A percentile compares a stretch with the other conserved stretches of the same genome.
phyloP scores from a whole-genome alignment of 805 yeast species.

The Spathaspora gorwiae region DNA sequence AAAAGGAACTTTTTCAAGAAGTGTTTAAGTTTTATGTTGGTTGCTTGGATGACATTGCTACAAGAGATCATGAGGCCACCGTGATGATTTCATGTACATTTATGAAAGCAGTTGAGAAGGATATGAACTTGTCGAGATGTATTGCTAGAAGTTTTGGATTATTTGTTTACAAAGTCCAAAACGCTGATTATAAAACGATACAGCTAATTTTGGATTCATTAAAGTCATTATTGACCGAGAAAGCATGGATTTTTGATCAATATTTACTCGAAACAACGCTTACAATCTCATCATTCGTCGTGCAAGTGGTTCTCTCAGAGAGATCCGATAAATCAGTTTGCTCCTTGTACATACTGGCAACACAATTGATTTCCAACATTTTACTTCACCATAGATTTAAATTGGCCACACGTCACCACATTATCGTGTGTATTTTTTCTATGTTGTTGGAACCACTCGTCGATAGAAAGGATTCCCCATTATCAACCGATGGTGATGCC shows the following conservation, averaged over 20 bases:
- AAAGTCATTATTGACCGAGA: slow-evolving; percentile 39
- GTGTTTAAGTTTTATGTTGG: slow-evolving; percentile 11
- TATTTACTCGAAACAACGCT: slow-evolving; percentile 57
- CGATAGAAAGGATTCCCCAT: slow-evolving; percentile 10
- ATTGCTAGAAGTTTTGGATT: slow-evolving; percentile 8
- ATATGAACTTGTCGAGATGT: neutral
- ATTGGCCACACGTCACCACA: slow-evolving; percentile 68
- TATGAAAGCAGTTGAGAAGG: slow-evolving; percentile 11
- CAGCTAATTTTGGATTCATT: slow-evolving; percentile 19
- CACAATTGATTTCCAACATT: slow-evolving; percentile 54
- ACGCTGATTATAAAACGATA: slow-evolving; percentile 6
- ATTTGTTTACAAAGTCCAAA: slow-evolving; percentile 19
- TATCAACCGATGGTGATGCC: slow-evolving; percentile 18
- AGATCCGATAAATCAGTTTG: slow-evolving; percentile 9
- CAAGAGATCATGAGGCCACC: slow-evolving; percentile 5
- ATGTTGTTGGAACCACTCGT: slow-evolving; percentile 46
- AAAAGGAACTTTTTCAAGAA: slow-evolving; percentile 8
- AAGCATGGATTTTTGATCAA: slow-evolving; percentile 60
- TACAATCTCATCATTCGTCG: slow-evolving; percentile 25
- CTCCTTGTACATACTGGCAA: slow-evolving; percentile 32
- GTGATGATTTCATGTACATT: slow-evolving; percentile 14
- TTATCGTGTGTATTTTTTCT: slow-evolving; percentile 47
- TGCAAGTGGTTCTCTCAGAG: neutral
- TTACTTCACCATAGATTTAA: slow-evolving; percentile 67
- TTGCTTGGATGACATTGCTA: slow-evolving; percentile 14